Percentiles rank a stretch among this genome's conserved stretches.
Evolutionary conservation across 2,329 filamentous ascomycete genomes (phyloP).

Genomic region (Verticillium isaacii): DNA sequence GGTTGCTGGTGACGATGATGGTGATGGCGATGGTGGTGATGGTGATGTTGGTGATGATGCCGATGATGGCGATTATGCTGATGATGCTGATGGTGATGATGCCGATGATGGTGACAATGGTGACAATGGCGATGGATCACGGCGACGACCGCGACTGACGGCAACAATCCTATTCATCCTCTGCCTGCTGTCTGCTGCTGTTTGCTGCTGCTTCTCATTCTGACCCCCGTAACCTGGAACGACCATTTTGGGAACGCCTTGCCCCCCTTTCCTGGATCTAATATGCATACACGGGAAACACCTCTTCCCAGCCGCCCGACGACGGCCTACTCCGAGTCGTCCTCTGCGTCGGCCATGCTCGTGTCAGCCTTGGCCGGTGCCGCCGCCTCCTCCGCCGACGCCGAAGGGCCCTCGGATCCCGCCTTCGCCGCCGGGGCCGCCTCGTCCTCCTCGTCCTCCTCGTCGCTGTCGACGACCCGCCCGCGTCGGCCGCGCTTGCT

Average conservation of each 20-base stretch:
- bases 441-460: constrained; percentile 40
- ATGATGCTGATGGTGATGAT: no score
- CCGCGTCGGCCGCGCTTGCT: constrained; percentile 40
- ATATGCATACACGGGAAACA: background rate
- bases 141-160: background rate
- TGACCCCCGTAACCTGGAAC: background rate
- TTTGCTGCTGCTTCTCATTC: no score
- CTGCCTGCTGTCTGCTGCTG: no score
- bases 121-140: no score
- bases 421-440: constrained; percentile 16
- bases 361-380: constrained; percentile 27
- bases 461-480: constrained; percentile 50
- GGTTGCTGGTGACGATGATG: no score
- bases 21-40: no score
- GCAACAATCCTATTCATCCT: background rate
- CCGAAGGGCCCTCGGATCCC: constrained; percentile 18
- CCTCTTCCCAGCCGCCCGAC: background rate
- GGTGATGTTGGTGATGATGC: no score
- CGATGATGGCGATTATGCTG: no score
- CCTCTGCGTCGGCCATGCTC: constrained; percentile 33
- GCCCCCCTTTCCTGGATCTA: background rate
- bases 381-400: constrained; percentile 18
- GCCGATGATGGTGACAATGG: no score
- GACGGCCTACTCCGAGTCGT: constrained; percentile 20
- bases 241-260: background rate